Percentiles rank a stretch among this genome's conserved stretches.
Evolutionary conservation across 495 filamentous ascomycete species (phyloP).

Genomic region (Xylaria longipes): DNA sequence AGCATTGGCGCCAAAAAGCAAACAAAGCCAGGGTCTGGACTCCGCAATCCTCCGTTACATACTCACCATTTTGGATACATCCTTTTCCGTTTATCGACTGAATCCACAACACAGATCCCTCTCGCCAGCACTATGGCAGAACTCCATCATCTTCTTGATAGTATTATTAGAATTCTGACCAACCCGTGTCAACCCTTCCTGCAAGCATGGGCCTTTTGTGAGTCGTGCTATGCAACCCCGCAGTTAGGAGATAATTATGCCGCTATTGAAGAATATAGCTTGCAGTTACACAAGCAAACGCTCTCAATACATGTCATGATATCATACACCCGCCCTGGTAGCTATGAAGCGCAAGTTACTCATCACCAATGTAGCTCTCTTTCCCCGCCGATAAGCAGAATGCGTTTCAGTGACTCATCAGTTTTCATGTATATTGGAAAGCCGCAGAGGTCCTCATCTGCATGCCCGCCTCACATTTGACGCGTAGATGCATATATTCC

Average conservation of each 20-base stretch:
- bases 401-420: background rate
- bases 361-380: background rate
- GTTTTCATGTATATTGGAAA: background rate
- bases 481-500: background rate
- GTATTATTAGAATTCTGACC: background rate
- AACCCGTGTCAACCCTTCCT: background rate
- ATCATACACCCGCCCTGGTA: background rate
- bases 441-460: background rate
- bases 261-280: background rate
- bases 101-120: background rate
- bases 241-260: background rate
- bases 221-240: background rate
- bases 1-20: background rate
- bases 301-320: background rate
- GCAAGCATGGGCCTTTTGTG: background rate
- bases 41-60: constrained; percentile 1
- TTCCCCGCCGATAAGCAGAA: background rate
- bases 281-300: background rate
- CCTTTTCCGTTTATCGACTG: background rate
- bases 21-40: background rate
- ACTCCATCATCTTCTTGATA: background rate
- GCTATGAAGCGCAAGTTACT: background rate
- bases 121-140: background rate
- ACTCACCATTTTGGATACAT: background rate
- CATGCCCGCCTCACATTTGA: background rate